Evolutionary conservation across 2,329 filamentous ascomycete genomes (phyloP), one percentile per base, ranked within the genome.

Genomic region (Fusarium sarcochroum): DNA sequence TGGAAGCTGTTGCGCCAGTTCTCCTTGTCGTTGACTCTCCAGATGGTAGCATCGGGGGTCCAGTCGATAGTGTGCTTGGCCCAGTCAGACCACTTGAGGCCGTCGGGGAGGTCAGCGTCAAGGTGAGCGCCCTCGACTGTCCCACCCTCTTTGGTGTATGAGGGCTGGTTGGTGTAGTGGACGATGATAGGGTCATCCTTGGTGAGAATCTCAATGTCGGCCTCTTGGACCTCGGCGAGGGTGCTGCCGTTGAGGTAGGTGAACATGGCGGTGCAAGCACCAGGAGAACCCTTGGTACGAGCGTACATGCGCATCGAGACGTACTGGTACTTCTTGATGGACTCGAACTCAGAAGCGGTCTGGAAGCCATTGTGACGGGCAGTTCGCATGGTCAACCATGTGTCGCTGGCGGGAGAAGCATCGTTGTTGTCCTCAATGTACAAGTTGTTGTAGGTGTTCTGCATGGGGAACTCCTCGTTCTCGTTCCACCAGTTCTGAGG

Each of bases 81-180:
- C 86, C 87, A 89, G 25, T 85, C 79, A 27, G 82, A 79, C 84
- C 86, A 87, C 18, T 76, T 76, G 7, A 76, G 72, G 5, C 78
- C 75, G 9, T 79, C 65, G 4, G 85, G 81, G 18, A 85, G 75
- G 1, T 80, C 83, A 18, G 80, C 79, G 37, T 80, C 82, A 5
- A 78, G 61, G 1, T 82, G 84, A 2, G 86, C 82, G n/a, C 78
- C 76, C 1, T 79, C 70, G 25, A 87, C 76, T 11, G 81, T 79
- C 25, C 81, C 78, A 20, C 83, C 85, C 3, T 78, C 75, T 4
- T 78, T 77, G 42, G 79, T 82, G 56, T 83, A 81, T 0, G 84
- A 78, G 0, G 87, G 87, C 74, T 90, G 87, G 73, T 90, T 90
- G 17, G 87, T 89, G 77, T 87, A 89, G 66, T 85, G 83, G 41